Conservation (phyloP, 805 yeast species). For the Yarrowia keelungensis region DNA sequence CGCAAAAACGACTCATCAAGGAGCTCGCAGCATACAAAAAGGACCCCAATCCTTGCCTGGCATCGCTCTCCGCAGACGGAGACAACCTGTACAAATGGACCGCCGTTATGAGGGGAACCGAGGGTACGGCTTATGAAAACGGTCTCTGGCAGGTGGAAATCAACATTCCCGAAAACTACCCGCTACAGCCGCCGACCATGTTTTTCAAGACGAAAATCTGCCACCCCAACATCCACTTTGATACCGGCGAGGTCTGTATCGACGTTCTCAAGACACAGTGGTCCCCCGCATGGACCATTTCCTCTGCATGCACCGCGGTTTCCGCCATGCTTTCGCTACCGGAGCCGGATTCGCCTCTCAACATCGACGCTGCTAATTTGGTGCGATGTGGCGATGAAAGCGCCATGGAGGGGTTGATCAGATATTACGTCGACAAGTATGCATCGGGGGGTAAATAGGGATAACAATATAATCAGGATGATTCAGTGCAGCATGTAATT, state of each 20-base stretch:
- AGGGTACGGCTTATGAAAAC: conserved; percentile 52
- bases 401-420: conserved; percentile 36
- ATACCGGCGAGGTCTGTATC: conserved; percentile 52
- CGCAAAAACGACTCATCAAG: conserved; percentile 46
- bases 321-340: conserved; percentile 51
- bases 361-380: conserved; percentile 53
- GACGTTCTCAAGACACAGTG: conserved; percentile 51
- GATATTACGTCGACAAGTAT: conserved; percentile 30
- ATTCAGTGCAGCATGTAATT: too few species aligned
- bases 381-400: conserved; percentile 47
- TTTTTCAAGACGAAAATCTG: conserved; percentile 50
- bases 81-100: conserved; percentile 46
- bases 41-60: conserved; percentile 48
- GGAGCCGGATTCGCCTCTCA: conserved; percentile 52
- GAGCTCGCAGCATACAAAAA: conserved; percentile 45
- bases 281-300: conserved; percentile 54
- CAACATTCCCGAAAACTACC: conserved; percentile 54
- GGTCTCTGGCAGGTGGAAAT: conserved; percentile 60
- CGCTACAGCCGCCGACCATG: conserved; percentile 59
- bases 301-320: conserved; percentile 51
- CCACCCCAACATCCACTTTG: conserved; percentile 52
- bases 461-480: too few species aligned
- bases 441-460: conserved; percentile 16
- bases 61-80: conserved; percentile 45
- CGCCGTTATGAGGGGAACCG: conserved; percentile 51